Conservation (phyloP, 2,329 filamentous ascomycete species). For the Fusarium sp. region DNA sequence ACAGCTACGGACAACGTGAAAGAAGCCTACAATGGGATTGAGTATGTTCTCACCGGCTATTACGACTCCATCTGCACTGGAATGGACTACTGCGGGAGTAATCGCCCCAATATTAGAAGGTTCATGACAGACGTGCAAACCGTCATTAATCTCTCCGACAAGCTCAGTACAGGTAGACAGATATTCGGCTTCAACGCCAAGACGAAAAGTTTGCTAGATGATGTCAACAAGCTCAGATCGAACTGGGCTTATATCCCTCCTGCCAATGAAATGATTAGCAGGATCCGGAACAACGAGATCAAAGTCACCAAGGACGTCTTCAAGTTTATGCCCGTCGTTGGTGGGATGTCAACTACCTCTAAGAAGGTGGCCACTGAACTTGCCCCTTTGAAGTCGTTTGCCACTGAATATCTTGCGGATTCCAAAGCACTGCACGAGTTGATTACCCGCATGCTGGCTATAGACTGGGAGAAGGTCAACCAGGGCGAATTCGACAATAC, state of each 20-base stretch:
- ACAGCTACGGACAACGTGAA: not conserved
- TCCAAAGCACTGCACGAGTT: not conserved
- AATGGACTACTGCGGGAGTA: not conserved
- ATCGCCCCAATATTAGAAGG: not conserved
- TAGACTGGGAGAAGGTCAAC: not conserved
- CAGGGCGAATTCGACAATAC: not conserved
- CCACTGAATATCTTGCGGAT: not conserved
- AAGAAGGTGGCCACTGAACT: not conserved
- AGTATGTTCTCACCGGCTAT: not conserved
- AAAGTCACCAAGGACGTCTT: not conserved
- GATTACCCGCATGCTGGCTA: not conserved
- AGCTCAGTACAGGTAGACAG: not conserved
- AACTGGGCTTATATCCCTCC: not conserved
- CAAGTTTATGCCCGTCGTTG: not conserved
- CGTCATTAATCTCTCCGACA: not conserved
- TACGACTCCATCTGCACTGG: not conserved
- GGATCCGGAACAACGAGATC: not conserved
- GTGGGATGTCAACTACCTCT: not conserved
- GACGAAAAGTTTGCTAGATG: not conserved
- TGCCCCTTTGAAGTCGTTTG: not conserved
- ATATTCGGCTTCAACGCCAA: not conserved
- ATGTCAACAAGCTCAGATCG: not conserved
- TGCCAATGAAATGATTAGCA: not conserved
- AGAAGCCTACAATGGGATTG: not conserved
- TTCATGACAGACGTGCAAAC: not conserved